phyloP scores from a whole-genome alignment of 164 flowering plant genomes.

The Brasenia schreberi region DNA sequence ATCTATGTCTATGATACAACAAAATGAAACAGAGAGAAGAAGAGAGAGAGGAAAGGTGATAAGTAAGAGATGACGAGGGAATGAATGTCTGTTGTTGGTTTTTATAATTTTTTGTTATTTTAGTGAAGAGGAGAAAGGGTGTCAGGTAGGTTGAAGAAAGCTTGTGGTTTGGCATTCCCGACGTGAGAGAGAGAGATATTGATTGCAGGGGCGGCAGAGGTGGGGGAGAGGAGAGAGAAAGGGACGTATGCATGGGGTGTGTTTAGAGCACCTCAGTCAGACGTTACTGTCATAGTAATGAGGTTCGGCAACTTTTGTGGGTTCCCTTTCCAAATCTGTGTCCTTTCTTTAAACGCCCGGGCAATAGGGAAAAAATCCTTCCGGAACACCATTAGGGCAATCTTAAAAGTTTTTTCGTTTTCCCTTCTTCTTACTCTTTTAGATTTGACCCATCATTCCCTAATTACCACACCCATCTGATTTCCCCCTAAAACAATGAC shows the following conservation, averaged over 20 bases:
- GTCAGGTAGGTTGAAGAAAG: conserved; percentile 18
- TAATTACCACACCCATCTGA: not conserved
- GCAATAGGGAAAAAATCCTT: not conserved
- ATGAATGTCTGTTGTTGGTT: not conserved
- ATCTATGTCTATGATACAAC: not conserved
- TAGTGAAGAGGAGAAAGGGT: conserved; percentile 14
- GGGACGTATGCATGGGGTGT: conserved; percentile 46
- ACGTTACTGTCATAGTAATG: conserved; percentile 48
- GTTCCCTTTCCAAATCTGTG: not conserved
- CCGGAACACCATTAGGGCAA: conserved; percentile 1
- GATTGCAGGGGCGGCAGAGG: conserved; percentile 35
- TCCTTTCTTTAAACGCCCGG: not conserved
- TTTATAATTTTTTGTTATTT: no score
- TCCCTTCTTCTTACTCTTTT: not conserved
- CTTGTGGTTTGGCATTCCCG: not conserved
- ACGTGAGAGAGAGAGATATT: not conserved
- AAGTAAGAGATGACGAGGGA: conserved; percentile 5
- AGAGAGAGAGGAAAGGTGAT: not conserved
- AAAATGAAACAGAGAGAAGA: no score
- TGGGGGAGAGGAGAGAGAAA: conserved; percentile 34
- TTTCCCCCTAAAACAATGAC: not conserved
- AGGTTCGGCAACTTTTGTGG: not conserved
- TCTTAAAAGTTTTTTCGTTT: not conserved
- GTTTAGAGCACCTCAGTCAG: conserved; percentile 38
- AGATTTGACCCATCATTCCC: not conserved